These are phyloP conservation scores for Boletus eberwhitei DNA, from an alignment of 768 basidiomycete genomes.

Conservation along the genomic window DNA sequence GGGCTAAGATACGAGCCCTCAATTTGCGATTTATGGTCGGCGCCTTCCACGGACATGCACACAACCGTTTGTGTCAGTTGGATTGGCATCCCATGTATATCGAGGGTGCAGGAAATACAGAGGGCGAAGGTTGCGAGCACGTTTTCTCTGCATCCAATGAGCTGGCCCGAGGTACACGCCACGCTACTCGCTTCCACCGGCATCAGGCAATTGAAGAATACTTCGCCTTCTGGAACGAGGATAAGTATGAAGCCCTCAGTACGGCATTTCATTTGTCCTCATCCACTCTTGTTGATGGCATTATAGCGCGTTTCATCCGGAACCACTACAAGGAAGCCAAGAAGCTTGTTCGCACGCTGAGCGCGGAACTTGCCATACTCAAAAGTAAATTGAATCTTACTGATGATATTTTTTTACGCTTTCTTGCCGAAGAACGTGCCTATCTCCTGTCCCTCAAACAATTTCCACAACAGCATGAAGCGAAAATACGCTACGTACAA, in stretches of 20 bases:
- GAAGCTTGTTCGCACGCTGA: too few relatives aligned
- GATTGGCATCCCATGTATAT: constrained; percentile 1
- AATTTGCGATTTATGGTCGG: not conserved
- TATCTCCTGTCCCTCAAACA: too few relatives aligned
- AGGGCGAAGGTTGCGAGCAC: constrained; percentile 3
- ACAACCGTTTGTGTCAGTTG: not conserved
- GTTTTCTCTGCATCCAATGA: not conserved
- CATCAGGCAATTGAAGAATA: not conserved
- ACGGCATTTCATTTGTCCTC: too few relatives aligned
- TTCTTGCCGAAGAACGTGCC: too few relatives aligned
- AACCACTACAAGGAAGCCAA: too few relatives aligned
- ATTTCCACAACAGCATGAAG: too few relatives aligned
- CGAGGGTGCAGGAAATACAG: not conserved
- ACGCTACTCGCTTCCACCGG: not conserved
- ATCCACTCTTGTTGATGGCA: too few relatives aligned
- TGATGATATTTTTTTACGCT: too few relatives aligned
- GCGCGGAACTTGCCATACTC: too few relatives aligned
- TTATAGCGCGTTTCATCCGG: too few relatives aligned
- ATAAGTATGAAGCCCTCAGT: not conserved
- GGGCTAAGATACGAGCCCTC: not conserved
- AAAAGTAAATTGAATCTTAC: too few relatives aligned
- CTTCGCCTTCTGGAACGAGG: not conserved
- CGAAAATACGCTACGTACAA: not conserved
- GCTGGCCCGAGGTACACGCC: not conserved
- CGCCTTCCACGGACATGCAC: constrained; percentile 1